phyloP scores from a whole-genome alignment of 2,329 filamentous ascomycete species.

The Arthroderma sp. region DNA sequence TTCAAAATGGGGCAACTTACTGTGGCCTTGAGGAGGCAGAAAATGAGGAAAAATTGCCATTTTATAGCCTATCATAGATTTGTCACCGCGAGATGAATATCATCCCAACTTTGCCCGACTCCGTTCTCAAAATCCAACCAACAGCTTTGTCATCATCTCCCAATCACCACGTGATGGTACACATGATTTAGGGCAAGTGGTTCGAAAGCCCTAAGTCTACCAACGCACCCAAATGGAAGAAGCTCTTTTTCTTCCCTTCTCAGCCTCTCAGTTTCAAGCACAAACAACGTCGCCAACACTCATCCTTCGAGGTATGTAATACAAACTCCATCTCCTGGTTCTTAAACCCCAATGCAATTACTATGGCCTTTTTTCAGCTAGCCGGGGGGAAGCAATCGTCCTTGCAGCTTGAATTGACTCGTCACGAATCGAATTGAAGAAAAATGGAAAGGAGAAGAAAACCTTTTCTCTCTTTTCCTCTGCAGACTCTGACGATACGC shows the following conservation, averaged over 20 bases:
- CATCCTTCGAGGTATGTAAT: constrained; percentile 32
- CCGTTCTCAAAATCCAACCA: too few relatives aligned
- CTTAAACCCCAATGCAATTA: constrained; percentile 14
- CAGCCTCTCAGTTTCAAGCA: constrained; percentile 12
- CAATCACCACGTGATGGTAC: too few relatives aligned
- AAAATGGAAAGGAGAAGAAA: background rate
- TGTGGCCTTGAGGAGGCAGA: too few relatives aligned
- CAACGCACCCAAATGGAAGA: constrained; percentile 12
- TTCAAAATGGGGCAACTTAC: too few relatives aligned
- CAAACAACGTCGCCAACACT: constrained; percentile 11
- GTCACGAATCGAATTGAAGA: background rate
- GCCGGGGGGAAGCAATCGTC: constrained; percentile 32
- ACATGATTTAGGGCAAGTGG: constrained; percentile 5
- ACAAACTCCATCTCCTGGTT: constrained; percentile 8
- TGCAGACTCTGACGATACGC: constrained; percentile 26
- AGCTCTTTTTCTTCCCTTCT: constrained; percentile 6
- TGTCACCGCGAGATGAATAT: too few relatives aligned
- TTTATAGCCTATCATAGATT: too few relatives aligned
- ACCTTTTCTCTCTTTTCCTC: too few relatives aligned
- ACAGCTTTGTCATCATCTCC: too few relatives aligned
- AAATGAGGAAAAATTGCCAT: too few relatives aligned
- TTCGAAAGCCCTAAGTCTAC: constrained; percentile 15
- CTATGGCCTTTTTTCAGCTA: constrained; percentile 22
- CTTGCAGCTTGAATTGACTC: background rate
- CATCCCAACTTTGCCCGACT: too few relatives aligned